Evolutionary conservation across 495 filamentous ascomycete genomes (phyloP), one percentile per base, ranked within the genome.

Genomic region (Penicillium verhagenii): DNA sequence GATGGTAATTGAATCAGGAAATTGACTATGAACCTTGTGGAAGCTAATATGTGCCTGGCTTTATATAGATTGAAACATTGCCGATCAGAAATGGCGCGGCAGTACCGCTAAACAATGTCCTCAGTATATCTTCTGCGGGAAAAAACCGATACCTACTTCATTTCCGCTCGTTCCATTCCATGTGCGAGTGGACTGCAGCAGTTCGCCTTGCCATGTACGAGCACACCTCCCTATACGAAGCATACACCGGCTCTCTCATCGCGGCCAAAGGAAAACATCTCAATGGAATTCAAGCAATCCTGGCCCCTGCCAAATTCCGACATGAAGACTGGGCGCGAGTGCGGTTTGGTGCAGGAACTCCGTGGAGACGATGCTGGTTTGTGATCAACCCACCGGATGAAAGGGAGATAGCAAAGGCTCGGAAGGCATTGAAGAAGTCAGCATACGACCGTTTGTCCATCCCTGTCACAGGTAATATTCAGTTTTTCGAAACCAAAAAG

Each of bases 121-220:
- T 98, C 16, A 96, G 91, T 71, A 84, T 98, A 40, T 97, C 89
- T 37, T 97, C 94, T 14, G 94, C 94, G 24, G 95, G 92, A 5
- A 88, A 90, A 54, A 98, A 98, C 68, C 88, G 94, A 42, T 97
- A 97, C 64, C 78, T 97, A 2, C 78, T 98, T 21, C 94, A 97
- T 72, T 98, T 97, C 72, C 96, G 92, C 64, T 96, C 93, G 3
- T 85, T 89, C 62, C 88, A 95, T 61, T 96, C 95, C 1, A 79
- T 99, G 43, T 86, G 89, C 4, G 92, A 97, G 69, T 99, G 94
- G 94, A 96, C 95, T 1, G 89, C 95, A 16, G 91, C 89, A 19
- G 96, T 99, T 53, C 86, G 94, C 42, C 81, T 99, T 43, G 84
- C 94, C 50, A 92, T 99, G 86, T 99, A 87, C 65, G 94, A 99